Evolutionary conservation across 148 eudicot species (phyloP).

Genomic region (Camellia lanceoleosa): DNA sequence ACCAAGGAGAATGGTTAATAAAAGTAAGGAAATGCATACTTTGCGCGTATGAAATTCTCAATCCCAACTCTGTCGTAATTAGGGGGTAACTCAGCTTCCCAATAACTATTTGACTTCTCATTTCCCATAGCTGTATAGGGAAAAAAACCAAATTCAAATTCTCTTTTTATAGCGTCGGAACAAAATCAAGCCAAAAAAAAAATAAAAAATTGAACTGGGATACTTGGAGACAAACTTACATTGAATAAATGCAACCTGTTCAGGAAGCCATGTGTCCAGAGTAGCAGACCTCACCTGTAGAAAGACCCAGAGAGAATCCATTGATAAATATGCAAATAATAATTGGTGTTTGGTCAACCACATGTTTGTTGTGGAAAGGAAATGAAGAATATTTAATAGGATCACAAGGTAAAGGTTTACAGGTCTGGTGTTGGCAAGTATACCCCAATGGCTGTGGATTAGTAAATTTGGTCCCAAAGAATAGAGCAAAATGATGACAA

Average conservation of each 20-base stretch:
- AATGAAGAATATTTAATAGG: not conserved
- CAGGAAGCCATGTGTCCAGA: constrained; percentile 99
- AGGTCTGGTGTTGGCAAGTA: too few species aligned
- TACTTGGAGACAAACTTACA: constrained; percentile 48
- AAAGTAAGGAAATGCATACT: constrained; percentile 42
- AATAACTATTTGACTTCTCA: constrained; percentile 74
- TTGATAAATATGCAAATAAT: not conserved
- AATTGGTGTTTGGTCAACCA: not conserved
- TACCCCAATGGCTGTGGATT: not conserved
- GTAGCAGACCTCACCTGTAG: constrained; percentile 97
- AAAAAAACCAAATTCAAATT: constrained; percentile 16
- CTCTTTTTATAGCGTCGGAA: not conserved
- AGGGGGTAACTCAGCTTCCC: constrained; percentile 98
- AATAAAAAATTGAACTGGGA: constrained; percentile 8
- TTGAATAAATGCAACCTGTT: constrained; percentile 92
- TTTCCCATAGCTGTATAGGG: constrained; percentile 79
- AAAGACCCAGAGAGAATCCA: constrained; percentile 11
- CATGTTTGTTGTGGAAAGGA: not conserved
- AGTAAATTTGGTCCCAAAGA: not conserved
- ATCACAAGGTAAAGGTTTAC: not conserved
- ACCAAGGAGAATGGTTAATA: constrained; percentile 6
- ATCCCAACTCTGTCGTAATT: constrained; percentile 96
- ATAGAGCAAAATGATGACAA: not conserved
- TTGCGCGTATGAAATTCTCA: constrained; percentile 96
- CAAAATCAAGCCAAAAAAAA: not conserved